Conservation (phyloP, 2,329 filamentous ascomycete species). For the Ophiocordyceps australis region DNA sequence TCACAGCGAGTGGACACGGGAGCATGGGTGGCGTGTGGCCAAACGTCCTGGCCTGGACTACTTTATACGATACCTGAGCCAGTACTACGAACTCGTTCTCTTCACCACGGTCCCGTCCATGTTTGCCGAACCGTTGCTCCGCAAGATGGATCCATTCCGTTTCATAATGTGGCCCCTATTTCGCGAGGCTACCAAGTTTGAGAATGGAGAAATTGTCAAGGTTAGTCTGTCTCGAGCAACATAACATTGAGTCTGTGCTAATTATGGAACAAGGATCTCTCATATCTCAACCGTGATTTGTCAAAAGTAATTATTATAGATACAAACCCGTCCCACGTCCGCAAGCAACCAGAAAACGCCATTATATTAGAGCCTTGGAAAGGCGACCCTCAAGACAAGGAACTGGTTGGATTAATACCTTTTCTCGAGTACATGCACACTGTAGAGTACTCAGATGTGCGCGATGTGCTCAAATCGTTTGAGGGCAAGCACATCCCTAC, state of each 20-base stretch:
- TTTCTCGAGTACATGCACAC: constrained; percentile 96
- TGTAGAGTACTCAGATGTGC: constrained; percentile 79
- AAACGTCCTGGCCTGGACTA: constrained; percentile 95
- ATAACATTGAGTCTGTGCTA: too few species aligned
- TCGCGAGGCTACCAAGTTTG: constrained; percentile 91
- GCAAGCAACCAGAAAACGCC: constrained; percentile 89
- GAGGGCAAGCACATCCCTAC: constrained; percentile 75
- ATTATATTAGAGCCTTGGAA: constrained; percentile 84
- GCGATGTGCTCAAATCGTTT: constrained; percentile 72
- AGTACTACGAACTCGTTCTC: constrained; percentile 95
- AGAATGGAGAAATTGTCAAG: constrained; percentile 93
- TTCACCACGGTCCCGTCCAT: constrained; percentile 82
- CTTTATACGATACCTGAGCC: constrained; percentile 88
- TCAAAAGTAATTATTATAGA: constrained; percentile 93
- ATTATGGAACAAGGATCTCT: constrained; percentile 52
- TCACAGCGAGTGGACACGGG: constrained; percentile 84
- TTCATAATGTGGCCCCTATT: constrained; percentile 92
- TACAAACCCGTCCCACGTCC: constrained; percentile 64
- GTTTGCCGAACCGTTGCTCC: constrained; percentile 65
- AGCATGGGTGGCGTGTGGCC: constrained; percentile 88
- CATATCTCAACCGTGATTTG: constrained; percentile 88
- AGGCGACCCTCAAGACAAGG: constrained; percentile 65
- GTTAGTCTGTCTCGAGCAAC: too few species aligned
- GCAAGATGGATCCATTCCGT: constrained; percentile 87
- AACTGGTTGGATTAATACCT: constrained; percentile 75